Base-by-base conservation (phyloP, 108 stramenopile species). In the Cylindrotheca closterium region DNA sequence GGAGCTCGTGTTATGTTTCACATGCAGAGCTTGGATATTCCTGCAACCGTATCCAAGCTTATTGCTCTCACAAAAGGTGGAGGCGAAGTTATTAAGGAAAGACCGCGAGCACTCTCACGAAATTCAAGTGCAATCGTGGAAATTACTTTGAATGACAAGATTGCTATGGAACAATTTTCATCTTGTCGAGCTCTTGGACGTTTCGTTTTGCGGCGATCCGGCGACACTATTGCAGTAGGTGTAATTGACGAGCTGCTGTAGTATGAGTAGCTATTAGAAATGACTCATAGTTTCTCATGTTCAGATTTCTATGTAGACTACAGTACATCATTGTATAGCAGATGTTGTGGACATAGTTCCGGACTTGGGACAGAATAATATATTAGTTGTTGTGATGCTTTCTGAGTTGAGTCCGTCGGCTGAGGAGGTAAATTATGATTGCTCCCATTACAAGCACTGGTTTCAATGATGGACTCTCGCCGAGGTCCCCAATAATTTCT, bases 111-210 rank as follows among this genome's bases (percentile, higher is more conserved):
- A 4, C 46, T 93, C 22, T 69, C 84, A 1, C 79, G 77, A 15
- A 77, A 83, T 10, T 30, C 57, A 8, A 85, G 65, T 49, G 91
- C 91, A 8, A 68, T 73, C 24, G 86, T 89, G 51, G 88, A 93
- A 62, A 65, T 93, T 7, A 93, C 84, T 2, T 58, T 92, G 58
- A 74, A 62, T 87, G 55, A 82, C 81, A 81, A 88, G 48, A 72
- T 98, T 63, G 96, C 89, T 68, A 82, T 98, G 63, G 98, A 99
- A 79, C 19, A 77, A 4, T 99, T 94, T 73, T 67, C 89, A 27
- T 93, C 97, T 17, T 97, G 91, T 79, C 95, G 97, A 18, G 85
- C 97, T 3, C 79, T 99, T 46, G 99, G 99, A n/a, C 86, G 99
- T 26, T 97, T 99, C 79, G 97, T 95, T 17, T 74, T 99, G 51